Base-by-base conservation (phyloP, 163 green algal genomes). In the Smithsoniella earleae region DNA sequence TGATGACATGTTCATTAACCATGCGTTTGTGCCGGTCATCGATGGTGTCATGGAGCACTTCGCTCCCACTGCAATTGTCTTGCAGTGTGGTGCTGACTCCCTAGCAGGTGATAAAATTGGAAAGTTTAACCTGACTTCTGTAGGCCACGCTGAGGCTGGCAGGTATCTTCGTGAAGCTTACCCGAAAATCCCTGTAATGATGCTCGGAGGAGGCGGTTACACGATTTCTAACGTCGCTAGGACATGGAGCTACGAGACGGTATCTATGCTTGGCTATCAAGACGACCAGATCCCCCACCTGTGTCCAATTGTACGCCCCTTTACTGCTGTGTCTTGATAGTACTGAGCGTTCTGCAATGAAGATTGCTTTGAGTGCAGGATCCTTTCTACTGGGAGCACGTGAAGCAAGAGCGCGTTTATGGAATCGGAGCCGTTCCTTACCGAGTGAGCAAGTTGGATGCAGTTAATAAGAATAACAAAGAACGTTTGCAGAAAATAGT, bases 231-330 rank as follows among this genome's bases (percentile, higher is more conserved):
- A 98, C 58, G 94, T 99, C 22, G 91, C 94, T 0, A 82, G 92
- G 16, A 97, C 92, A 81, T 99, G 94, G 94, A 87, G 92, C 1
- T 92, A 90, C 31, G 94, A 99, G 84, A 97, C 95, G 10, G 90
- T 83, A 2, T 72, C 81, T 38, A 76, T 89, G 38, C 55, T 87
- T 30, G 86, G 84, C 6, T 69, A 69, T 31, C 58, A 69, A 69
- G 58, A 69, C 43, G 58, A 69, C 10, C 58, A 69, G 20, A 69
- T 69, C 25, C 25, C 58, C 8, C 34, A 69, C 58, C 43, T 43
- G 27, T 69, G 58, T 13, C 58, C 58, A 43, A 69, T 69, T 33
- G 58, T 69, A 1, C 34, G 58, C n/a, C n/a, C n/a, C 22, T 65
- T 8, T 20, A 22, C 52, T 65, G 20, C 31, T 65, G 10, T 36